Conservation (phyloP, 352 stramenopile species). For the Aphanomyces euteiches region DNA sequence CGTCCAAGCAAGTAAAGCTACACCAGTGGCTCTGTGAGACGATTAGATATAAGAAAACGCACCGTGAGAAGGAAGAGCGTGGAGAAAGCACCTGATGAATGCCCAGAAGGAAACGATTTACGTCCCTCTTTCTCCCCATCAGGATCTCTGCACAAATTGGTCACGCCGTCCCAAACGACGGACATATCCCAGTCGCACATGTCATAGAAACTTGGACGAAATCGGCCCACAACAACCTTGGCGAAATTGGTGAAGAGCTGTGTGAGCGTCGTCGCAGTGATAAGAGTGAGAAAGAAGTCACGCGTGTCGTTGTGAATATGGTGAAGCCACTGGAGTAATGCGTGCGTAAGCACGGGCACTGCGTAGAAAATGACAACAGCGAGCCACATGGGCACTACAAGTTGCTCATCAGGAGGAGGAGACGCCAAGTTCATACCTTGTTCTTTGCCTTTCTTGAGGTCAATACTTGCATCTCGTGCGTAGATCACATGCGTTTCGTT, state of each 20-base stretch:
- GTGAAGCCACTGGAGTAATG: constrained; percentile 47
- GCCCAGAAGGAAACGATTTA: constrained; percentile 71
- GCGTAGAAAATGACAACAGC: constrained; percentile 41
- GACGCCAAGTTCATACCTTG: constrained; percentile 36
- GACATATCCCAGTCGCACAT: constrained; percentile 70
- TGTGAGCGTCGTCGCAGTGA: constrained; percentile 48
- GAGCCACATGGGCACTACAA: constrained; percentile 50
- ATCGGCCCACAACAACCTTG: constrained; percentile 63
- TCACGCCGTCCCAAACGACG: constrained; percentile 61
- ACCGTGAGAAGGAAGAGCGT: constrained; percentile 74
- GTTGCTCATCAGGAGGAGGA: not conserved
- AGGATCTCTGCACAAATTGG: constrained; percentile 50
- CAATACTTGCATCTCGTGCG: constrained; percentile 52
- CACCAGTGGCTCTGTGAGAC: not conserved
- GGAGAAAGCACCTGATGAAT: constrained; percentile 67
- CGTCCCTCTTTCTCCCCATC: constrained; percentile 56
- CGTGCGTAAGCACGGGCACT: constrained; percentile 46
- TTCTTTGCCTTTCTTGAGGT: constrained; percentile 52
- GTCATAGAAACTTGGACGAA: constrained; percentile 70
- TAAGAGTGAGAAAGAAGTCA: constrained; percentile 64
- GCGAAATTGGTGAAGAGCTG: constrained; percentile 64
- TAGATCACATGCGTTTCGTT: constrained; percentile 46
- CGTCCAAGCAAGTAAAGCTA: constrained; percentile 70
- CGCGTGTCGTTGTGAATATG: constrained; percentile 64
- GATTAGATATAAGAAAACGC: not conserved